phyloP scores from a whole-genome alignment of 2,329 filamentous ascomycete species.

The Colletotrichum noveboracense region DNA sequence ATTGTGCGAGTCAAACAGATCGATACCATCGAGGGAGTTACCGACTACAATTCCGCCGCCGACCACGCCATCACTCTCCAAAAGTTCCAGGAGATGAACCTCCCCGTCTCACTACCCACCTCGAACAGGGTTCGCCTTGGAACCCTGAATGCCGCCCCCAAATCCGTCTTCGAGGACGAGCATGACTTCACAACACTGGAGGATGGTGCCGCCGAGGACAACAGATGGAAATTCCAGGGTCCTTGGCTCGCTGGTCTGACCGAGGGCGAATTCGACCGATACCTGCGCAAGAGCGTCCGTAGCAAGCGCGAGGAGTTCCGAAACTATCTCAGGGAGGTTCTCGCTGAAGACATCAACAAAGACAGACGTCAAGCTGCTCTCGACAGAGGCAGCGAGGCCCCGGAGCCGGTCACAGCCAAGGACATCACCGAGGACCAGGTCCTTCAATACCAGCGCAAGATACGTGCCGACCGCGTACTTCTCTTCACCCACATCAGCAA shows the following conservation, averaged over 20 bases:
- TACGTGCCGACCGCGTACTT: slow-evolving; percentile 55
- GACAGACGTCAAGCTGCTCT: slow-evolving; percentile 40
- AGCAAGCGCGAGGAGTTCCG: slow-evolving; percentile 60
- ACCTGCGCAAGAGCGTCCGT: slow-evolving; percentile 59
- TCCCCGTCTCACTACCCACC: slow-evolving; percentile 68
- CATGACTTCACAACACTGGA: slow-evolving; percentile 56
- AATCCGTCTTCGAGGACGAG: slow-evolving; percentile 65
- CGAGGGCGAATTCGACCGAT: slow-evolving; percentile 64
- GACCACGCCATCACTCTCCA: slow-evolving; percentile 81
- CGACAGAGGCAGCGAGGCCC: slow-evolving; percentile 39
- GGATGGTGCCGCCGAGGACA: slow-evolving; percentile 32
- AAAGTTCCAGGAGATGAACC: slow-evolving; percentile 84
- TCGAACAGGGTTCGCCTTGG: slow-evolving; percentile 11
- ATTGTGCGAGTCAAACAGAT: slow-evolving; percentile 78
- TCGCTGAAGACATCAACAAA: slow-evolving; percentile 51
- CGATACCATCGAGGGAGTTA: slow-evolving; percentile 87
- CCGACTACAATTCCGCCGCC: slow-evolving; percentile 83
- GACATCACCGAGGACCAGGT: slow-evolving; percentile 58
- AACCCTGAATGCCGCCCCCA: slow-evolving; percentile 29
- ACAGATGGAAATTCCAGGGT: slow-evolving; percentile 70
- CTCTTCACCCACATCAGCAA: slow-evolving; percentile 61
- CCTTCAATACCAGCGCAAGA: slow-evolving; percentile 53
- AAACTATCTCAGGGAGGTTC: slow-evolving; percentile 52
- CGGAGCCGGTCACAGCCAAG: slow-evolving; percentile 32
- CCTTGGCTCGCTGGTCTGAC: slow-evolving; percentile 70